Conservation (phyloP, 169 alveolate genomes). For the Theileria annulata region DNA sequence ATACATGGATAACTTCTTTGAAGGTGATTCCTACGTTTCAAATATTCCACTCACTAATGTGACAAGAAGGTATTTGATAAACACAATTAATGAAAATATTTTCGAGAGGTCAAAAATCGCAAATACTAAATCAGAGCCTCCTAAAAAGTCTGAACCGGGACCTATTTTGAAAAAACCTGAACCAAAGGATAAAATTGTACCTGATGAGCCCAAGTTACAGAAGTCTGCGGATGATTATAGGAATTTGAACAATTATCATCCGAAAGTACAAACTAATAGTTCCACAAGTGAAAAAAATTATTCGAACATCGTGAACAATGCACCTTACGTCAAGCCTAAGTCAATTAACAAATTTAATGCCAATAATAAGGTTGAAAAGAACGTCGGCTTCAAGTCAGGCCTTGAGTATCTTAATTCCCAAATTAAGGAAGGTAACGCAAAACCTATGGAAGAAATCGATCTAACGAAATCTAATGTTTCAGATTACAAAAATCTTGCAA, state of each 20-base stretch:
- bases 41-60: constrained; percentile 51
- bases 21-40: constrained; percentile 27
- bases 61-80: constrained; percentile 33
- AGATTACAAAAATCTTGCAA: not conserved
- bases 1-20: constrained; percentile 42
- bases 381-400: not conserved
- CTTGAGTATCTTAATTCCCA: not conserved
- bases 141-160: not conserved
- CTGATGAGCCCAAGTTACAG: not conserved
- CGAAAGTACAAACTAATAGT: no score
- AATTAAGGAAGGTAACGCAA: not conserved
- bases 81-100: not conserved
- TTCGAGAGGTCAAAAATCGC: not conserved
- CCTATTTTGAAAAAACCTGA: not conserved
- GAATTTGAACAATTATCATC: no score
- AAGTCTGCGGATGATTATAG: not conserved
- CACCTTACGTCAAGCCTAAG: not conserved
- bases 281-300: not conserved
- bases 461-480: not conserved
- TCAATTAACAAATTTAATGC: no score
- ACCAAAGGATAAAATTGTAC: not conserved
- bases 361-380: not conserved
- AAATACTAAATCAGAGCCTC: not conserved
- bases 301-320: not conserved
- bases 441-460: not conserved